Evolutionary conservation across 352 stramenopile species (phyloP), one percentile per base, ranked within the genome.

Genomic region (Phytophthora vignae): DNA sequence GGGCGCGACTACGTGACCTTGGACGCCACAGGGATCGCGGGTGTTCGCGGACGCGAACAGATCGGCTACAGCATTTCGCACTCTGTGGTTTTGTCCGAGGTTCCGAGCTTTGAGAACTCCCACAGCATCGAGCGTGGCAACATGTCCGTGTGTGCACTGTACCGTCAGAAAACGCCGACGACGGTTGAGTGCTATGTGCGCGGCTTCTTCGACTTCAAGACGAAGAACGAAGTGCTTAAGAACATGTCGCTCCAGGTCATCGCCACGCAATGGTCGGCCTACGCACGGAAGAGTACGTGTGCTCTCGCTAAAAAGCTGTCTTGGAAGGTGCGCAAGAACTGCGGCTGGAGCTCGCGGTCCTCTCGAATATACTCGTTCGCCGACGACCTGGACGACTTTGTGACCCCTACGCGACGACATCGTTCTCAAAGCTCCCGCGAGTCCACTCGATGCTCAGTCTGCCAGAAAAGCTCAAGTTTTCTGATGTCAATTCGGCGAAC

Each of bases 101-200:
- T 79, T 53, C 70, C 70, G 8, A 73, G 58, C 46, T 77, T 89
- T 29, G 59, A 76, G 19, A 9, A 54, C 21, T 73, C 60, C 1
- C 57, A 74, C 31, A 60, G 60, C 25, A 78, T 90, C 49, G 50
- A 88, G 48, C 81, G 84, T 2, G 77, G 74, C n/a, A 79, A 84
- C 25, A 72, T 88, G 53, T 89, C 79, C 8, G 73, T 78, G 27
- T 84, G 75, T 48, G 71, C 75, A 3, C 48, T 89, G 33, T 89
- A 81, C 60, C 68, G 69, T 4, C 73, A 87, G 46, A 74, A 76
- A 27, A 59, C 63, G 1, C 48, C 76, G 0, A 58, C 55, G 1
- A 77, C 55, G 0, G 79, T 90, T 4, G 83, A 90, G 21, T 83
- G 83, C 46, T 88, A 84, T 48, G 75, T 85, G 52, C 77, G 74